Base-by-base conservation (phyloP, 257 asterid genomes). In the Forsythia suspensa region DNA sequence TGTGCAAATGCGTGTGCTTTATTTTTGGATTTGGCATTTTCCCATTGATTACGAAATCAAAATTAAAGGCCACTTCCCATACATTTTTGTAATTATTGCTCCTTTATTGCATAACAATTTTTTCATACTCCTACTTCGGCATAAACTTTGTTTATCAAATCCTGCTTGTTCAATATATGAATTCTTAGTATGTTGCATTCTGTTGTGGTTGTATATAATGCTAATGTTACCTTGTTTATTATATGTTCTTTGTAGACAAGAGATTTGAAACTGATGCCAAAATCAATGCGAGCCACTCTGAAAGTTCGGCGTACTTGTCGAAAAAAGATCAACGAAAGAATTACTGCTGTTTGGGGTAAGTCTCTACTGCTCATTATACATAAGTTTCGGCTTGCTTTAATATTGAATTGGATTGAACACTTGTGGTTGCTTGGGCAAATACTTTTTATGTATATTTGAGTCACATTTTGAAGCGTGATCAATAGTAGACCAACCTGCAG, bases 271-370 rank as follows among this genome's bases (percentile, higher is more conserved):
- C 82, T 88, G 91, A 77, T 94, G 84, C 97, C 97, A 34, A 90
- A 89, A 83, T 80, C 82, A 36, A 79, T 18, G 36, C 90, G 95
- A 42, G 74, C 70, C 43, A 72, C 88, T 82, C 72, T 94, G 82
- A 90, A 90, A 85, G 88, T 75, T 85, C 92, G 87, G 46, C 88
- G 97, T 59, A 84, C 85, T 74, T 92, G 91, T 84, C 91, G 96
- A 80, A 87, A 88, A 86, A 94, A 89, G 92, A 92, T 94, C 82
- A 93, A 92, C 0, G 97, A 94, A 85, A 92, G 99, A 86, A 89
- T 96, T 63, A 80, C 57, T 3, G 93, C 94, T 77, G 82, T 96
- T 86, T 85, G 76, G 40, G 94, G 99, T 92, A 81, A 82, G 88
- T 73, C 15, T 51, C 20, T 51, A 76, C 72, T 77, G n/a, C 34